Base-by-base conservation (phyloP, 176 grass and related monocot species). In the Avena eriantha region DNA sequence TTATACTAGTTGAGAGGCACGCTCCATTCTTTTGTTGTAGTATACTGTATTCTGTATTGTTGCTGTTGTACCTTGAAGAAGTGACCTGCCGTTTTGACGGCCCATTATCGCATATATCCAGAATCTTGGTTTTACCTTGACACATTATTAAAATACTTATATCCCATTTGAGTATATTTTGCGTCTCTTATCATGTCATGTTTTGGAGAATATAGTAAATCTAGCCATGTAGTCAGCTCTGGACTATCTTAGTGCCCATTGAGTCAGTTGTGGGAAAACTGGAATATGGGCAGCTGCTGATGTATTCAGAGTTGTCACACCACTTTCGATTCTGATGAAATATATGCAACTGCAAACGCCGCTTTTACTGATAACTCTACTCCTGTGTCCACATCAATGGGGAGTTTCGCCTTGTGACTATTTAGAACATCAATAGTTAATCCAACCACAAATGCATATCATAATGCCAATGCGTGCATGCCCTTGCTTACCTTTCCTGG, bases 11-110 rank as follows among this genome's bases (percentile, higher is more conserved):
- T 86, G 39, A 85, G 54, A 58, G 17, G 19, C 23, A 66, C 39
- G 39, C 1, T 8, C 10, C 4, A 78, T 82, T 85, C 54, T 78
- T 84, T 88, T 82, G 53, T 71, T 88, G 23, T 78, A 10, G 18
- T 78, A 34, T 33, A 56, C 41, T 66, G 4, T 50, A 10, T 53
- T 85, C 7, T 49, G 71, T 60, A 73, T 63, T 73, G 1, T 26
- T 81, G 33, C 18, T 50, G 23, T 50, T 77, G 64, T 83, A 26
- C 63, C 80, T 60, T 13, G 39, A 61, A 79, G 8, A 79, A 29
- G 55, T 51, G 31, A 61, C 31, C 3, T 79, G 51, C 39, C 65
- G 36, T 68, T 59, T n/a, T 39, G 57, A 43, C 5, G 10, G 34
- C 66, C 50, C 69, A 74, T 21, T 21, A 21, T 48, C 4, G 8